phyloP scores from a whole-genome alignment of 306 rosid species.

The Biancaea sappan region DNA sequence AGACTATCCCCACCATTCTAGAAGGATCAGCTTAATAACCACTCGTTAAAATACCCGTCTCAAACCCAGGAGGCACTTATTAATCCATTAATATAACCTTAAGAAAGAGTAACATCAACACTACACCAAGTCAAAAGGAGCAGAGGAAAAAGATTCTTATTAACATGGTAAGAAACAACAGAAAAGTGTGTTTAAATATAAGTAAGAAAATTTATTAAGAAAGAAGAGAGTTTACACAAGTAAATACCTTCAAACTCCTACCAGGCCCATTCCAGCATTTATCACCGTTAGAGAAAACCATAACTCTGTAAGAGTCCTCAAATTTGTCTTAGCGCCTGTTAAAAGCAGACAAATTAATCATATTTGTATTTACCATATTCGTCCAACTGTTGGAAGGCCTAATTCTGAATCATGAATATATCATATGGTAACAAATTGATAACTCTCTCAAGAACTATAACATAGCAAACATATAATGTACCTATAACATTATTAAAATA shows the following conservation, averaged over 20 bases:
- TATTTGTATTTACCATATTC: background rate
- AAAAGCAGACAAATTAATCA: slow-evolving; percentile 20
- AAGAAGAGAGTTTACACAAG: background rate
- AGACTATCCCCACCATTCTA: background rate
- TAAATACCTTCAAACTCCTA: slow-evolving; percentile 90
- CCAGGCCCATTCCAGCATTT: slow-evolving; percentile 99
- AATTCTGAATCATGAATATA: background rate
- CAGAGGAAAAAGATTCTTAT: slow-evolving; percentile 7
- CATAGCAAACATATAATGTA: background rate
- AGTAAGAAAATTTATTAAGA: background rate
- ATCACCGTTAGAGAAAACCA: slow-evolving; percentile 88
- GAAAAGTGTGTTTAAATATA: background rate
- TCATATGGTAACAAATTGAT: background rate
- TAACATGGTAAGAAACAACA: slow-evolving; percentile 25
- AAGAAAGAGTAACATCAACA: background rate
- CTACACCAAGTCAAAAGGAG: background rate
- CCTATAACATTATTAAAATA: background rate
- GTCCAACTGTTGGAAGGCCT: background rate
- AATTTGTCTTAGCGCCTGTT: slow-evolving; percentile 92
- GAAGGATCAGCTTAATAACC: slow-evolving; percentile 21
- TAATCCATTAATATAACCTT: slow-evolving; percentile 5
- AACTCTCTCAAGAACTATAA: background rate
- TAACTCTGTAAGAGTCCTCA: slow-evolving; percentile 79
- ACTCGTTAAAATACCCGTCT: slow-evolving; percentile 4
- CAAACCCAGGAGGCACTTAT: slow-evolving; percentile 27